phyloP scores from a whole-genome alignment of 345 rosid genomes.

The Rhodomyrtus tomentosa region DNA sequence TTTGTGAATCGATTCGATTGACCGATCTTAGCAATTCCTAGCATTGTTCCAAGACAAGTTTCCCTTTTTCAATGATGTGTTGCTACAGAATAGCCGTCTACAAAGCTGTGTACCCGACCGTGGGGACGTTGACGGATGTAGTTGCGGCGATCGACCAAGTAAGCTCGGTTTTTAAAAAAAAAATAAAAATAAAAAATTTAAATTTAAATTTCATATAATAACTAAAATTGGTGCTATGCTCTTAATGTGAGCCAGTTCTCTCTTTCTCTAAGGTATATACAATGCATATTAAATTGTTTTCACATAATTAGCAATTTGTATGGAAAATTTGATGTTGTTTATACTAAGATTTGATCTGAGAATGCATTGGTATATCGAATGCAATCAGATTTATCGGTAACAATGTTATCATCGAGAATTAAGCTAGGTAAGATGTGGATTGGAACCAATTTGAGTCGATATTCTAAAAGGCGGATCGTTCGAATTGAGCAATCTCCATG shows the following conservation, averaged over 20 bases:
- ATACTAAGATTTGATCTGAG: neutral
- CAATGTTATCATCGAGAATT: neutral
- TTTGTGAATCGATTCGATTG: neutral
- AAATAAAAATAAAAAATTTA: too few species aligned
- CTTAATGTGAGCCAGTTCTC: neutral
- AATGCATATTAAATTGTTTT: neutral
- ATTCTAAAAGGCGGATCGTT: too few species aligned
- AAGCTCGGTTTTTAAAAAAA: neutral
- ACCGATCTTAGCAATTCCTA: neutral
- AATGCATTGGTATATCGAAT: neutral
- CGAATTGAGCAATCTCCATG: too few species aligned
- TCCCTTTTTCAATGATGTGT: neutral
- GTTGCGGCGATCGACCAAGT: slow-evolving; percentile 91
- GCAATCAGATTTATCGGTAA: neutral
- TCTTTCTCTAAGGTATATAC: neutral
- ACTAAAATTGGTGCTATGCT: too few species aligned
- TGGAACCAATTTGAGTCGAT: neutral
- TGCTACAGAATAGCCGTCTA: slow-evolving; percentile 62
- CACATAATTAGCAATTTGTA: neutral
- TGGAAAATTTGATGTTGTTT: neutral
- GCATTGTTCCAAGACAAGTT: neutral
- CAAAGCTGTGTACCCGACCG: slow-evolving; percentile 72
- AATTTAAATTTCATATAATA: neutral
- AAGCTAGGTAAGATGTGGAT: too few species aligned
- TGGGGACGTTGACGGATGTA: slow-evolving; percentile 67